Base-by-base conservation (phyloP, 116 monocot species). In the Zostera marina region DNA sequence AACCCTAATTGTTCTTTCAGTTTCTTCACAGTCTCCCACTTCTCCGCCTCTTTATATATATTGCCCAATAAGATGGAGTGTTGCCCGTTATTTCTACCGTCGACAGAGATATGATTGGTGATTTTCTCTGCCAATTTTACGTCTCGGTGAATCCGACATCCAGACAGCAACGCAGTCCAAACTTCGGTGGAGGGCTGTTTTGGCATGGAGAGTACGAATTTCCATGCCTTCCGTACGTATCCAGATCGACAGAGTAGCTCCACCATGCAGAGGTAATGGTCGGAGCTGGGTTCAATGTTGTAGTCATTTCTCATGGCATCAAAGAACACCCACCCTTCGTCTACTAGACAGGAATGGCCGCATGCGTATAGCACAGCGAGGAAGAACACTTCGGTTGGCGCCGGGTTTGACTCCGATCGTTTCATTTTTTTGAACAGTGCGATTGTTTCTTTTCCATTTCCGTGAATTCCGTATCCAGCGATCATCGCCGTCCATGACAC, bases 401-500 rank as follows among this genome's bases (percentile, higher is more conserved):
- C 45, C 12, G 59, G 11, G 9, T 12, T 38, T 32, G 32, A 32
- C 32, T 32, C 32, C 0, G n/a, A 9, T 7, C 38, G 47, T 21
- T 26, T 14, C 67, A 67, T 59, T 12, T 13, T 14, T 22, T 62
- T 78, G 64, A 89, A 89, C 32, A 71, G 21, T 12, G 54, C 40
- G 42, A 88, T 61, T 6, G 79, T 82, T 42, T 79, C 69, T 53
- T 25, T 64, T 3, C 87, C 87, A 61, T 64, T 65, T 21, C 81
- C 79, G 59, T 87, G 74, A 74, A 79, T 82, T 47, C 82, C 76
- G 60, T 82, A 82, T 54, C 77, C 88, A 58, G 88, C 72, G 56
- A 88, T 77, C 77, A 88, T 80, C 41, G 77, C 65, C 4, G 83
- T 88, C 88, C 88, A 88, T 42, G 83, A 68, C 42, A 88, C 41